Evolutionary conservation across 805 yeast species (phyloP), one percentile per base, ranked within the genome.

Genomic region (Starmerella etchellsii): DNA sequence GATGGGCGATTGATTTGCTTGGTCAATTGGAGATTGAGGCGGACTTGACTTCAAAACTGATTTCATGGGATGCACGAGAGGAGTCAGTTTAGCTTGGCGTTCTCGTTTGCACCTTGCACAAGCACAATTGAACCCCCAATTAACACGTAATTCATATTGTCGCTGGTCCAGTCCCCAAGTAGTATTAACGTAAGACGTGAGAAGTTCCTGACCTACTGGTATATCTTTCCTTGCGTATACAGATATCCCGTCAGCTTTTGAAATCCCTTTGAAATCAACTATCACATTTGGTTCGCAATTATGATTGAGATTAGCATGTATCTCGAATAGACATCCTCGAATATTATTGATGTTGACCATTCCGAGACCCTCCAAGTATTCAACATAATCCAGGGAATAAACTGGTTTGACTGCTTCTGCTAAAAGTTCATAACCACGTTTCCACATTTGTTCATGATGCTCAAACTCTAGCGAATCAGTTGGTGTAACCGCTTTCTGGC

Each of bases 71-170:
- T 20, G 16, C 8, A 15, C 40, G 9, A 37, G 37, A 3, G 37
- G 42, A 13, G 28, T 18, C 11, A 36, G 23, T 16, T 33, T 28
- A 4, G 36, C 34, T 2, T 37, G 22, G n/a, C 24, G n/a, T 23
- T 54, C 57, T 27, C 62, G 62, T 51, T 70, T 69, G 58, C 94
- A 83, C 47, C 78, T 70, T 11, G 59, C 51, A 56, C 94, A 83
- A 21, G 56, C 58, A 58, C 94, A 83, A 16, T 69, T 54, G 57
- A 83, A 83, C 3, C 94, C 94, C 82, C 84, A 83, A 51, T 78
- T 77, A 11, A 75, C 73, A 43, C 87, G 61, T 36, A 83, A 62
- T 47, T 72, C 76, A 47, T 79, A 58, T 51, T 73, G 75, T 47
- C 94, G 69, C 43, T 76, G 73, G 34, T 68, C 71, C 8, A 76